Percentiles rank a stretch among this genome's conserved stretches.
Conservation (phyloP, 2,329 filamentous ascomycete species). For the Aspergillus carbonarius region DNA sequence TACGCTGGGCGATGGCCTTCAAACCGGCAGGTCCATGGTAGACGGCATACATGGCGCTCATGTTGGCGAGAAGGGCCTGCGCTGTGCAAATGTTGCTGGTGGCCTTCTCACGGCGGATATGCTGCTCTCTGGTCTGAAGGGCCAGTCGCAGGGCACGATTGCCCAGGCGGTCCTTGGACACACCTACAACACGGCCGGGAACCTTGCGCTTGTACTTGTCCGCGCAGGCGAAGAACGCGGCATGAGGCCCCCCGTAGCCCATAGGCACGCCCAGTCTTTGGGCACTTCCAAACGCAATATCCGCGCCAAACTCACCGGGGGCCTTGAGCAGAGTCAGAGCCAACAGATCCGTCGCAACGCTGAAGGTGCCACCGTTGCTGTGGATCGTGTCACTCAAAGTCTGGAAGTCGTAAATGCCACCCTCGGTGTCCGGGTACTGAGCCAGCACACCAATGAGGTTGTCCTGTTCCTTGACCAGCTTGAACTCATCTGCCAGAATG, state of each 20-base stretch:
- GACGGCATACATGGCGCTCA: slow-evolving; percentile 90
- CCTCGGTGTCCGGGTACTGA: slow-evolving; percentile 92
- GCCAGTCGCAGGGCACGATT: slow-evolving; percentile 78
- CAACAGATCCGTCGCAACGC: slow-evolving; percentile 84
- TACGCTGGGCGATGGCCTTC: slow-evolving; percentile 76
- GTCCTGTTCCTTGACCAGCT: slow-evolving; percentile 69
- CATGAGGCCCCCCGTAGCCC: slow-evolving; percentile 91
- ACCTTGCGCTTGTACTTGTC: slow-evolving; percentile 95
- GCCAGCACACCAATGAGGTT: slow-evolving; percentile 85
- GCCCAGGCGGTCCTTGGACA: slow-evolving; percentile 87
- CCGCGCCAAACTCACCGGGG: slow-evolving; percentile 90
- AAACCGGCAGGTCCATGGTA: slow-evolving; percentile 88
- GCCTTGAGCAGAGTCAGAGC: slow-evolving; percentile 84
- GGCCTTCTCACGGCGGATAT: slow-evolving; percentile 93
- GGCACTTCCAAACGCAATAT: slow-evolving; percentile 90
- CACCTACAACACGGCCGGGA: slow-evolving; percentile 82
- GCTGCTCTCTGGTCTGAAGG: slow-evolving; percentile 90
- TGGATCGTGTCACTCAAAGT: slow-evolving; percentile 74
- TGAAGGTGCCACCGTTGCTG: slow-evolving; percentile 73
- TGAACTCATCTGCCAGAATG: slow-evolving; percentile 63
- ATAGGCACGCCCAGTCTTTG: slow-evolving; percentile 91
- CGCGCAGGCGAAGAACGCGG: slow-evolving; percentile 89
- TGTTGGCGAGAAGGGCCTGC: slow-evolving; percentile 89
- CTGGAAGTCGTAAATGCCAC: slow-evolving; percentile 74
- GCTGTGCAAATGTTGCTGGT: slow-evolving; percentile 98